Evolutionary conservation across 2,329 filamentous ascomycete genomes (phyloP).

Genomic region (Bipolaris gigantea): DNA sequence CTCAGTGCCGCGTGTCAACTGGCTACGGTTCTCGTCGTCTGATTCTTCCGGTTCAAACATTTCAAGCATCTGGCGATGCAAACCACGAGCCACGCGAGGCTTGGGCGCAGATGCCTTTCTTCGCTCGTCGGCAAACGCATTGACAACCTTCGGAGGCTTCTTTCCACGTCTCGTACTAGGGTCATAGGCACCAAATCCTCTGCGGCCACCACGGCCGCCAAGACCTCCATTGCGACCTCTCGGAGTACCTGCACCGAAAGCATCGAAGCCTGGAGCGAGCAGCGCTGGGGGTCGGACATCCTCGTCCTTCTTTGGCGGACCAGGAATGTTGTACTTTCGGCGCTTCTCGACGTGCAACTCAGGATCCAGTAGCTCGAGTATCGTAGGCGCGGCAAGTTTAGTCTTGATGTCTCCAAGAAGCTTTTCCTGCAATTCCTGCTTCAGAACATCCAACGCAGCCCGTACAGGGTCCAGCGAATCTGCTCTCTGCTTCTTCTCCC

Average conservation of each 20-base stretch:
- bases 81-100: conserved; percentile 66
- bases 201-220: conserved; percentile 46
- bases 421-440: conserved; percentile 81
- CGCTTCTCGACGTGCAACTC: conserved; percentile 78
- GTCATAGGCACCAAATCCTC: conserved; percentile 50
- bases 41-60: conserved; percentile 83
- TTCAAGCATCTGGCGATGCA: conserved; percentile 77
- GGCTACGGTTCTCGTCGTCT: conserved; percentile 70
- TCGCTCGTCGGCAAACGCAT: conserved; percentile 60
- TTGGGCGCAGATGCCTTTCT: conserved; percentile 57
- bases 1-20: conserved; percentile 75
- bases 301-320: conserved; percentile 62
- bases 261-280: conserved; percentile 60
- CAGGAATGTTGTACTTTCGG: conserved; percentile 74
- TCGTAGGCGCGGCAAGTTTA: conserved; percentile 77
- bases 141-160: conserved; percentile 45
- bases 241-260: conserved; percentile 66
- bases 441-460: conserved; percentile 78
- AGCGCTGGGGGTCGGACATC: conserved; percentile 59
- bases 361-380: conserved; percentile 83
- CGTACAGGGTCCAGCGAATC: conserved; percentile 86
- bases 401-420: conserved; percentile 86
- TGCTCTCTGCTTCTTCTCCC: conserved; percentile 85
- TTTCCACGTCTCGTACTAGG: conserved; percentile 47
- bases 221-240: conserved; percentile 49